Evolutionary conservation across 768 basidiomycete species (phyloP).

Genomic region (Boletus vermiculosoides): DNA sequence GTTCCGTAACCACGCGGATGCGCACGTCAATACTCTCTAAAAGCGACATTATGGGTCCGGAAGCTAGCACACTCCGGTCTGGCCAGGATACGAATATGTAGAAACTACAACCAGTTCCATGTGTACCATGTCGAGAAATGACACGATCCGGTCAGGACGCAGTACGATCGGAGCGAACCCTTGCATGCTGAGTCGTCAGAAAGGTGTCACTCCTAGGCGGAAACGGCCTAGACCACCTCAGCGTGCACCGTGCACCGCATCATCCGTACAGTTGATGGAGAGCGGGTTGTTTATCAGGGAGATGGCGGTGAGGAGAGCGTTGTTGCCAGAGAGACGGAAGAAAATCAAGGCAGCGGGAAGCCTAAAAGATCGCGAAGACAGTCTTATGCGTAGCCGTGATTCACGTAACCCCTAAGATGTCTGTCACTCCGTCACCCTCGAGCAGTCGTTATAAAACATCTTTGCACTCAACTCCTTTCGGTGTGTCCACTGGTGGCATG

Average conservation of each 20-base stretch:
- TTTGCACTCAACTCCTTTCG: too few relatives aligned
- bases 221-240: conserved; percentile 20
- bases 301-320: conserved; percentile 23
- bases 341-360: conserved; percentile 17
- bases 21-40: conserved; percentile 1
- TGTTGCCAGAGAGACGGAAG: conserved; percentile 28
- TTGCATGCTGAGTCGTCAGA: conserved; percentile 21
- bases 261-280: conserved; percentile 26
- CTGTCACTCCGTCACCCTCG: too few relatives aligned
- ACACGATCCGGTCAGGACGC: conserved; percentile 9
- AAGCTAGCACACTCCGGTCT: not conserved
- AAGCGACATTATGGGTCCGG: not conserved
- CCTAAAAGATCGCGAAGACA: not conserved
- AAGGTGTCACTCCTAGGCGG: conserved; percentile 15
- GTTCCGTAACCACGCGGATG: conserved; percentile 2
- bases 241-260: conserved; percentile 28
- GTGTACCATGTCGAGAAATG: conserved; percentile 12
- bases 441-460: too few relatives aligned
- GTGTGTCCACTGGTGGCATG: not conserved
- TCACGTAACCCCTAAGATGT: too few relatives aligned
- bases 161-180: not conserved
- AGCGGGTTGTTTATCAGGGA: conserved; percentile 24
- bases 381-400: not conserved
- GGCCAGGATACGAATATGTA: not conserved
- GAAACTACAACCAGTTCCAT: not conserved